Base-by-base conservation (phyloP, 192 early-diverging fungal genomes). In the Backusella mclennaniae region DNA sequence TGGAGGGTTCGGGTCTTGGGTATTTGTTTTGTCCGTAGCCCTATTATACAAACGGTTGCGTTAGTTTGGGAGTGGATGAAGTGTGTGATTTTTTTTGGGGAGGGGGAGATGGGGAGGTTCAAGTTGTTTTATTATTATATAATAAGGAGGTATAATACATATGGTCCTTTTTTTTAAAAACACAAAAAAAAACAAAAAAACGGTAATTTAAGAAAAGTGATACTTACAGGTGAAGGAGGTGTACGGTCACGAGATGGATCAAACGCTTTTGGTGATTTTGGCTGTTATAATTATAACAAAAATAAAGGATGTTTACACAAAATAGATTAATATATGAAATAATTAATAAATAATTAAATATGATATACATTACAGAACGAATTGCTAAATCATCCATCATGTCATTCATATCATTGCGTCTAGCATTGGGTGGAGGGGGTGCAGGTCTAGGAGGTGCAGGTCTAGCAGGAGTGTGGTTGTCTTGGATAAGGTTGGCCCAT, bases 121-220 rank as follows among this genome's bases (percentile, higher is more conserved):
- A 85, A 29, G 46, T 49, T 49, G 46, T 49, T 49, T 49, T 49
- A 49, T 49, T 49, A 49, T 49, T 66, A 49, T 49, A 46, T 46
- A 46, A 46, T 46, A 63, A 63, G 56, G 56, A 63, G 56, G 98
- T 97, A 59, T 97, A 59, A 96, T 91, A 80, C n/a, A 67, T 67
- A 67, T 36, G 19, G 95, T 90, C 90, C 95, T 83, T 63, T 93
- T 94, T 59, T n/a, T 59, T 19, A 23, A 9, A 59, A 69, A 41
- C n/a, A n/a, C n/a, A 38, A 9, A 44, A 39, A 39, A 9, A 42
- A 42, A 42, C 41, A 42, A 44, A 38, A 17, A 69, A 69, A 23
- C 26, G 26, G 75, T 93, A 91, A 68, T 89, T n/a, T 49, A 88
- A 29, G 31, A 46, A 35, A 29, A 73, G 17, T 52, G 17, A 11